Conservation (phyloP, 768 basidiomycete species). For the Pholiota molesta region DNA sequence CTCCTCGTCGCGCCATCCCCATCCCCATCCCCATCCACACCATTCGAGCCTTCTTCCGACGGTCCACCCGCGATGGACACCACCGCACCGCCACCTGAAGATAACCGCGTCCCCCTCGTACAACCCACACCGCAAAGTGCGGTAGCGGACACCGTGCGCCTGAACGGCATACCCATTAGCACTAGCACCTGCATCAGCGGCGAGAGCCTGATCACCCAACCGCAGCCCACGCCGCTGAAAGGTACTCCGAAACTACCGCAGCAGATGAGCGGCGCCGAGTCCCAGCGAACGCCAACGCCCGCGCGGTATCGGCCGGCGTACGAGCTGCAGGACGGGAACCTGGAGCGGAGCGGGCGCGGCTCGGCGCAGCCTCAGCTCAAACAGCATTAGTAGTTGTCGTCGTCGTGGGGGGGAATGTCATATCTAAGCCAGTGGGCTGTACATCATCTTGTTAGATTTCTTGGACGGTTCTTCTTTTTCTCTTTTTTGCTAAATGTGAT, state of each 20-base stretch:
- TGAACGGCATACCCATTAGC: no score
- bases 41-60: background rate
- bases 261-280: background rate
- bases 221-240: background rate
- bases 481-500: no score
- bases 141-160: no score
- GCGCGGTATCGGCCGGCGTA: slow-evolving; percentile 75
- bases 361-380: no score
- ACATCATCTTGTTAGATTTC: no score
- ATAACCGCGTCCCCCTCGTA: no score
- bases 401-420: no score
- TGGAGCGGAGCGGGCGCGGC: slow-evolving; percentile 51
- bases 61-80: slow-evolving; percentile 21
- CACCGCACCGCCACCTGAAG: background rate
- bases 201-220: no score
- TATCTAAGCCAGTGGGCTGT: no score
- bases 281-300: slow-evolving; percentile 12
- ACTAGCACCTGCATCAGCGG: background rate
- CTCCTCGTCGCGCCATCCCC: slow-evolving; percentile 44
- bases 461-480: no score
- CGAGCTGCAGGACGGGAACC: slow-evolving; percentile 70
- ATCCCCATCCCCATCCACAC: slow-evolving; percentile 8
- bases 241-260: background rate
- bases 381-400: no score
- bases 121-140: no score